Conservation (phyloP, 1,284 basidiomycete species). For the Gymnopus androsaceus region DNA sequence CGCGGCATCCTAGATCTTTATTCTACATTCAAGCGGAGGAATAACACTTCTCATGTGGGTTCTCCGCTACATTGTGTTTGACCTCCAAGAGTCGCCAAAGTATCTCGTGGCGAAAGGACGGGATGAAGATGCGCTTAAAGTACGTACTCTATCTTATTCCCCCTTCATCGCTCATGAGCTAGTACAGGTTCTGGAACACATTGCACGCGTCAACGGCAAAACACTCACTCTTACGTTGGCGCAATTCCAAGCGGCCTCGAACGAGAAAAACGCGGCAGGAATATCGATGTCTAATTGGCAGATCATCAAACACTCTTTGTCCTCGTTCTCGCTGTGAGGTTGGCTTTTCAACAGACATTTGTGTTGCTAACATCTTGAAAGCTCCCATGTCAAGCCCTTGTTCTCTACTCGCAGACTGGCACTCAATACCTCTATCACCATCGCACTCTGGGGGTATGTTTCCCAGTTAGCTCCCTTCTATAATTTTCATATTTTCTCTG, state of each 20-base stretch:
- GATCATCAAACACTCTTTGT: conserved; percentile 40
- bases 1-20: conserved; percentile 6
- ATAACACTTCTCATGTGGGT: conserved; percentile 50
- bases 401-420: conserved; percentile 53
- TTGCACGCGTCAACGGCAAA: conserved; percentile 56
- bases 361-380: conserved; percentile 19
- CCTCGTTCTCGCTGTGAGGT: conserved; percentile 42
- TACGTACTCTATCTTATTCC: conserved; percentile 23
- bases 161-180: not conserved
- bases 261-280: conserved; percentile 18
- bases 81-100: conserved; percentile 63
- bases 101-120: conserved; percentile 57
- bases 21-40: conserved; percentile 35
- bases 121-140: conserved; percentile 56
- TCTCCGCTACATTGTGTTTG: conserved; percentile 45
- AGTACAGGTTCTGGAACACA: conserved; percentile 42
- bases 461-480: conserved; percentile 51
- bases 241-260: conserved; percentile 40
- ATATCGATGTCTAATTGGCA: conserved; percentile 26
- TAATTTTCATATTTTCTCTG: too few species aligned
- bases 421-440: conserved; percentile 57
- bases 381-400: conserved; percentile 51
- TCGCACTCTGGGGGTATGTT: conserved; percentile 50
- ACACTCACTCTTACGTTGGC: conserved; percentile 46
- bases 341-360: not conserved